These are phyloP conservation scores for Huntiella moniliformis DNA, from an alignment of 2,329 filamentous ascomycete species.

Conservation along the genomic window DNA sequence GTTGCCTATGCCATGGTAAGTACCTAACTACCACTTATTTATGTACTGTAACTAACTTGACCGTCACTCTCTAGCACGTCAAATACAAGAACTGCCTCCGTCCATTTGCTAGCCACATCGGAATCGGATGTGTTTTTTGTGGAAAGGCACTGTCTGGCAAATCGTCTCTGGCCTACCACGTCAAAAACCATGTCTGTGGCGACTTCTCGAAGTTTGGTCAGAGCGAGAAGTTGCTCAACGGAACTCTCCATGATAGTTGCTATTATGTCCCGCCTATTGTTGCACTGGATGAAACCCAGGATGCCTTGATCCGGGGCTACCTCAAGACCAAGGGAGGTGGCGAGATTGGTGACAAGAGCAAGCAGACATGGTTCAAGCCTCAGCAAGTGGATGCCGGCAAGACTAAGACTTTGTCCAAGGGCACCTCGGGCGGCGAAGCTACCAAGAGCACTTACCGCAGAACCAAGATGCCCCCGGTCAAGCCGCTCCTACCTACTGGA, in stretches of 20 bases:
- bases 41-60: conserved; percentile 9
- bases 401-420: background rate
- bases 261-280: too few relatives aligned
- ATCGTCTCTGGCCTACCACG: conserved; percentile 27
- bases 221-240: background rate
- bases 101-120: conserved; percentile 3
- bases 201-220: conserved; percentile 16
- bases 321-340: background rate
- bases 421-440: background rate
- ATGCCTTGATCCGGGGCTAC: background rate
- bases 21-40: background rate
- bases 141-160: conserved; percentile 21
- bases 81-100: conserved; percentile 19
- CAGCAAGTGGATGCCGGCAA: background rate
- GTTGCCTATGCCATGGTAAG: conserved; percentile 12
- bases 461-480: background rate
- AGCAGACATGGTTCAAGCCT: background rate
- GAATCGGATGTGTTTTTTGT: conserved; percentile 25
- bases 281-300: too few relatives aligned
- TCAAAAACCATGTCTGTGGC: conserved; percentile 27
- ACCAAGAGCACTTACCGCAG: too few relatives aligned
- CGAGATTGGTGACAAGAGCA: background rate
- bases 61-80: conserved; percentile 17
- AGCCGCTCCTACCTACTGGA: background rate
- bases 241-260: background rate